Conservation (phyloP, 2,329 filamentous ascomycete species). For the Scopulariopsis brevicaulis region DNA sequence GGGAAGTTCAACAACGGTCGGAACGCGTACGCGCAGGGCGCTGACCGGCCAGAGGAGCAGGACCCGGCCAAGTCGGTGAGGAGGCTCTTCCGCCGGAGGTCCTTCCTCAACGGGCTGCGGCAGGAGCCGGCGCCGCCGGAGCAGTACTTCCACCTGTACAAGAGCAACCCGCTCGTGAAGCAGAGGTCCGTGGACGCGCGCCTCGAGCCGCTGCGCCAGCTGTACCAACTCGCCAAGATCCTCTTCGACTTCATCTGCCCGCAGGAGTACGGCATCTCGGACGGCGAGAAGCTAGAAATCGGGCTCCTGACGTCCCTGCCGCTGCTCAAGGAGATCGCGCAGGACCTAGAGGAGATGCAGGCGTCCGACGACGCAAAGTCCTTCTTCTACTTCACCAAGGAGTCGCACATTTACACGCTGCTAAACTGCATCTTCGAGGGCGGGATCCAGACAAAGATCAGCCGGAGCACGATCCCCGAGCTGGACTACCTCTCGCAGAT, state of each 20-base stretch:
- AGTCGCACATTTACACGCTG: conserved; percentile 96
- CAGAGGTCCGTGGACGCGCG: conserved; percentile 69
- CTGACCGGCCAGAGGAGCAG: not conserved
- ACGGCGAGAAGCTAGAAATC: conserved; percentile 97
- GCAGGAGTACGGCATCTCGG: conserved; percentile 93
- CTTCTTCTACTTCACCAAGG: conserved; percentile 99
- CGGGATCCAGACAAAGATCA: conserved; percentile 93
- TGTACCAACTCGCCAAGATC: conserved; percentile 89
- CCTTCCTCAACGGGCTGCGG: conserved; percentile 43
- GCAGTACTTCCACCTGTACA: conserved; percentile 85
- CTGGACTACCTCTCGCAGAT: conserved; percentile 97
- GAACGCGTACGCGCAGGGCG: not conserved
- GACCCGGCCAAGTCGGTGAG: conserved; percentile 17
- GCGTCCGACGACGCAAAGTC: conserved; percentile 88
- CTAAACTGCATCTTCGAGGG: conserved; percentile 97
- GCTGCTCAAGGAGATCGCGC: conserved; percentile 90
- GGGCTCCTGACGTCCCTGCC: conserved; percentile 88
- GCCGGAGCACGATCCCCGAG: conserved; percentile 88
- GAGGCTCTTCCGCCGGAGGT: conserved; percentile 48
- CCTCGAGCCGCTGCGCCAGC: conserved; percentile 78
- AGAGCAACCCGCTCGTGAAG: conserved; percentile 57
- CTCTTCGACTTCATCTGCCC: conserved; percentile 98
- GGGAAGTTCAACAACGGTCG: conserved; percentile 16
- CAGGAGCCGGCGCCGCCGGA: conserved; percentile 40
- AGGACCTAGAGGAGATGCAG: conserved; percentile 94